phyloP scores from a whole-genome alignment of 768 basidiomycete species.

The Postia placenta region DNA sequence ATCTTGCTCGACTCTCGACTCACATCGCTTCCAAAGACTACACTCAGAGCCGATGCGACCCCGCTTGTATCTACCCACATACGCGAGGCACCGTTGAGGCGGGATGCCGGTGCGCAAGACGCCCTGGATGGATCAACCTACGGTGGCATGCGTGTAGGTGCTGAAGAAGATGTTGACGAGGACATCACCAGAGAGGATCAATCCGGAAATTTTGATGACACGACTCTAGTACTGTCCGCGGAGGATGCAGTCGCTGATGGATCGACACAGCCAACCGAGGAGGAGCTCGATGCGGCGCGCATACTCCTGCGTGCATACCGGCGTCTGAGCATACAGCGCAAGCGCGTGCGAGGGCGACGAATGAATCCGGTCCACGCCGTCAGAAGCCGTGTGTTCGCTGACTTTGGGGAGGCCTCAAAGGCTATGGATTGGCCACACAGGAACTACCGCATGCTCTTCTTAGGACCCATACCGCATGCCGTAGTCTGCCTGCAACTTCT shows the following conservation, averaged over 20 bases:
- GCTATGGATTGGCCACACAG: slow-evolving; percentile 23
- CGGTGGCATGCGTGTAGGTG: slow-evolving; percentile 5
- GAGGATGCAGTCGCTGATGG: neutral
- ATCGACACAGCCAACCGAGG: too few relatives aligned
- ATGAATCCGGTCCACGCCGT: slow-evolving; percentile 1
- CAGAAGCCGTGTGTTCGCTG: slow-evolving; percentile 2
- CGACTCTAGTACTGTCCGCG: too few relatives aligned
- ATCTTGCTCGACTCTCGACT: slow-evolving; percentile 19
- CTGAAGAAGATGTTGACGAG: too few relatives aligned
- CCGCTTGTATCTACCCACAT: too few relatives aligned
- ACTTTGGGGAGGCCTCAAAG: neutral
- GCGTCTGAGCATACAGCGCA: neutral
- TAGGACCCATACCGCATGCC: slow-evolving; percentile 33
- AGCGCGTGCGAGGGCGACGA: neutral
- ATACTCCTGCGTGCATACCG: slow-evolving; percentile 5
- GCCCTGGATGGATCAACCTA: too few relatives aligned
- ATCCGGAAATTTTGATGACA: slow-evolving; percentile 6
- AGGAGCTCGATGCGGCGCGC: slow-evolving; percentile 7
- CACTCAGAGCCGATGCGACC: too few relatives aligned
- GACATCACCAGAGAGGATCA: slow-evolving; percentile 12
- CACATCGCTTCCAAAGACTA: slow-evolving; percentile 8
- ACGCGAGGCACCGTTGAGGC: slow-evolving; percentile 11
- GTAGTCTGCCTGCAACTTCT: slow-evolving; percentile 35
- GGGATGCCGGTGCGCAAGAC: too few relatives aligned
- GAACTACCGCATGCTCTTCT: slow-evolving; percentile 31